These are phyloP conservation scores for Cystobasidiopsis lactophilus DNA, from an alignment of 768 basidiomycete species.

Conservation along the genomic window DNA sequence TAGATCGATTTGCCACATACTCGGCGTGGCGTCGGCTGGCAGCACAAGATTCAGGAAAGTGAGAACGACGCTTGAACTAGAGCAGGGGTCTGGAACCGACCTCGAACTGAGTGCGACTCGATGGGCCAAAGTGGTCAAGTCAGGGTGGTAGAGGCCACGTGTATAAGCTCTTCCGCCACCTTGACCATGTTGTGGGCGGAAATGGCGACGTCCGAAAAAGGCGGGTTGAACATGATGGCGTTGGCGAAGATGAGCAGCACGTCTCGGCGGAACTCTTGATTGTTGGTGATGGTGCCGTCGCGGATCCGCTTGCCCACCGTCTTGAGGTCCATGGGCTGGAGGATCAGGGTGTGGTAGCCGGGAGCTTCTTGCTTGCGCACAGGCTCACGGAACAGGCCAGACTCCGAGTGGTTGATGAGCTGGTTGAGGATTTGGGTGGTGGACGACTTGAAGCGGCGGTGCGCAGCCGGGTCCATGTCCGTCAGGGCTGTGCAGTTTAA, in stretches of 20 bases:
- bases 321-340: constrained; percentile 86
- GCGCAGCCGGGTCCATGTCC: not conserved
- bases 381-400: constrained; percentile 59
- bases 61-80: too few relatives aligned
- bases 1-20: too few relatives aligned
- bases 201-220: constrained; percentile 57
- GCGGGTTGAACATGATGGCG: constrained; percentile 88
- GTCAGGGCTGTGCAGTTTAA: too few relatives aligned
- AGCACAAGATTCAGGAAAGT: too few relatives aligned
- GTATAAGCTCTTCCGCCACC: constrained; percentile 18
- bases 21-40: too few relatives aligned
- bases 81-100: too few relatives aligned
- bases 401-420: not conserved
- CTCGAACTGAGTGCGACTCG: too few relatives aligned
- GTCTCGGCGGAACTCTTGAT: constrained; percentile 72
- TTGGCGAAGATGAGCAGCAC: constrained; percentile 87
- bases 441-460: not conserved
- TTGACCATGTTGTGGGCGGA: constrained; percentile 73
- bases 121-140: too few relatives aligned
- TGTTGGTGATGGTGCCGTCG: constrained; percentile 57
- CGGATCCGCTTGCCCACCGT: constrained; percentile 69
- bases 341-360: constrained; percentile 77
- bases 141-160: too few relatives aligned
- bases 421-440: not conserved
- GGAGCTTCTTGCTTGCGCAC: constrained; percentile 73